A percentile compares a stretch with the other conserved stretches of the same genome.
phyloP scores from a whole-genome alignment of 2,329 filamentous ascomycete species.

The Xylaria sp. region DNA sequence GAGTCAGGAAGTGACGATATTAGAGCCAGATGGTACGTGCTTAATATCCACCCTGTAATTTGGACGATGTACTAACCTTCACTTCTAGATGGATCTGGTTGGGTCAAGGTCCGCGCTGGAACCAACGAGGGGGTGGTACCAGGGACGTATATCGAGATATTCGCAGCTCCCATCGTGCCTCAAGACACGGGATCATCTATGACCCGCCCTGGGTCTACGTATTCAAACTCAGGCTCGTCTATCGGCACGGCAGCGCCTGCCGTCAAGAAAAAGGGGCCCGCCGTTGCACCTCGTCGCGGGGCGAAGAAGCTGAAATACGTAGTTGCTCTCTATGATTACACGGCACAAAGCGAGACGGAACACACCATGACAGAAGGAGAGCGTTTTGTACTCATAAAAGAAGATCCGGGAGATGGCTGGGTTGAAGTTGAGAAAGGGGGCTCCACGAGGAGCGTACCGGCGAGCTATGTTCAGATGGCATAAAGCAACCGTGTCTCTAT shows the following conservation, averaged over 20 bases:
- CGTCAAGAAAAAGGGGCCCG: conserved; percentile 85
- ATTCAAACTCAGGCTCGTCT: conserved; percentile 78
- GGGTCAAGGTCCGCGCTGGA: conserved; percentile 82
- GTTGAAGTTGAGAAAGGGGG: conserved; percentile 94
- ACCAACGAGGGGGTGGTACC: conserved; percentile 86
- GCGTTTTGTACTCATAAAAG: conserved; percentile 84
- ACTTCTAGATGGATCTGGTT: conserved; percentile 80
- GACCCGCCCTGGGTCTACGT: conserved; percentile 72
- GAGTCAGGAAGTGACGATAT: conserved; percentile 74
- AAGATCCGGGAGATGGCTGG: conserved; percentile 93
- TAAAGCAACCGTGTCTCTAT: background rate
- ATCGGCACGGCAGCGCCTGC: conserved; percentile 52
- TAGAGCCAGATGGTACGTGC: conserved; percentile 86
- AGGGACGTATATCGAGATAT: conserved; percentile 79
- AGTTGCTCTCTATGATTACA: conserved; percentile 90
- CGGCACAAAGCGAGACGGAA: conserved; percentile 82
- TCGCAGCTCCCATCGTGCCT: conserved; percentile 52
- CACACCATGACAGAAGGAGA: conserved; percentile 92
- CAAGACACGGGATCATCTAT: conserved; percentile 53
- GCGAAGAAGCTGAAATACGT: conserved; percentile 95
- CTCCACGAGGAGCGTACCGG: conserved; percentile 84
- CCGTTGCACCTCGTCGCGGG: conserved; percentile 86
- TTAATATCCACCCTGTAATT: background rate
- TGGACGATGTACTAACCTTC: conserved; percentile 39
- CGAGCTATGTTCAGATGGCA: conserved; percentile 82